Conservation (phyloP, 23 red algal genomes). For the Pyropia haitanensis region DNA sequence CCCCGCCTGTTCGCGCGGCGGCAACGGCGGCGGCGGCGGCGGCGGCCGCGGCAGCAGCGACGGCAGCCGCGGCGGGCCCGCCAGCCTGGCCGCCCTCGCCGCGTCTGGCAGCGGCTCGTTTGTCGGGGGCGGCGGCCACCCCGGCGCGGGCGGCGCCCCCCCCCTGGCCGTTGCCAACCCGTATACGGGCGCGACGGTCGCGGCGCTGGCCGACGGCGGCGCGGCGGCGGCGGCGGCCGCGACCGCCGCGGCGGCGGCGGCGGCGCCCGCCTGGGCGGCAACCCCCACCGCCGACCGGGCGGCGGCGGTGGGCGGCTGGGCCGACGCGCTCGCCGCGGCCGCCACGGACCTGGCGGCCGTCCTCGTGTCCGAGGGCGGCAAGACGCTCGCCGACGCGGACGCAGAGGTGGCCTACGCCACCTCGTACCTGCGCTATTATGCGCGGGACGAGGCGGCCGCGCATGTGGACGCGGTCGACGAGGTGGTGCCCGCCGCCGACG, state of each 20-base stretch:
- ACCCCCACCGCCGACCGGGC: conserved; percentile 33
- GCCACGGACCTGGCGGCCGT: conserved; percentile 53
- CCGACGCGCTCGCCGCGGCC: conserved; percentile 35
- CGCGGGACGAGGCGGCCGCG: conserved; percentile 30
- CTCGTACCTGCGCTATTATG: conserved; percentile 68
- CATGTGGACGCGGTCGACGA: conserved; percentile 20
- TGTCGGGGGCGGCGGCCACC: too few species aligned
- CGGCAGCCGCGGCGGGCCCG: too few species aligned
- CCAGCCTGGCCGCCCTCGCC: too few species aligned
- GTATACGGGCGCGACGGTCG: conserved; percentile 12
- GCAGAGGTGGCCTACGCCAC: conserved; percentile 76
- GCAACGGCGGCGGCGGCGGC: too few species aligned
- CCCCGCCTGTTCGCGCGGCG: too few species aligned
- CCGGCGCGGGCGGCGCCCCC: too few species aligned
- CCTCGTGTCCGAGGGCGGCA: conserved; percentile 85
- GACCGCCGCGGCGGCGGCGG: conserved; percentile 12
- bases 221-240: conserved; percentile 15
- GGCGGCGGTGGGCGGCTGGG: conserved; percentile 26
- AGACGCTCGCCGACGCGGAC: conserved; percentile 68
- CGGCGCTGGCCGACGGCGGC: conserved; percentile 19
- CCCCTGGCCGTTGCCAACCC: conserved; percentile 31
- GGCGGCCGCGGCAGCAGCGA: too few species aligned
- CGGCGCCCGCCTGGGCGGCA: conserved; percentile 36
- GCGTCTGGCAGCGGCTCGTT: too few species aligned
- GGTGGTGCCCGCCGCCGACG: not conserved